Percentiles rank a stretch among this genome's conserved stretches.
These are phyloP conservation scores for Ustilago loliicola DNA, from an alignment of 1,284 basidiomycete species.

Conservation along the genomic window DNA sequence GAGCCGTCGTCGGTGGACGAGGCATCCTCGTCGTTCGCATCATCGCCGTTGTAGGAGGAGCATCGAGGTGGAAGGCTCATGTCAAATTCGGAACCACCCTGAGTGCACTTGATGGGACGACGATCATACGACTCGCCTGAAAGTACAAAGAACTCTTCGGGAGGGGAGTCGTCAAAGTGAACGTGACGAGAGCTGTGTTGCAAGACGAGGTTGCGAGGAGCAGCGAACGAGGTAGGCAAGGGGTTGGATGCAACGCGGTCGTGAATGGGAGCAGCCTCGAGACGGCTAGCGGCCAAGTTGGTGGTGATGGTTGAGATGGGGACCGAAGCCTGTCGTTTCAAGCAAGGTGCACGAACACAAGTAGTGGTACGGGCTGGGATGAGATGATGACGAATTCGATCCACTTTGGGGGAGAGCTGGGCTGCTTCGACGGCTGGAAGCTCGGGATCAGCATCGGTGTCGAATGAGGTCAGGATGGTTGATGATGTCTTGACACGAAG, in stretches of 20 bases:
- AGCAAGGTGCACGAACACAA: conserved; percentile 52
- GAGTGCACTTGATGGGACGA: conserved; percentile 60
- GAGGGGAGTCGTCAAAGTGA: conserved; percentile 55
- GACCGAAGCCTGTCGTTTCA: conserved; percentile 44
- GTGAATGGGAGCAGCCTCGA: conserved; percentile 18
- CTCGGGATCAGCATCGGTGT: conserved; percentile 33
- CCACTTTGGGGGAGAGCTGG: conserved; percentile 39
- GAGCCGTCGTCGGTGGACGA: conserved; percentile 25
- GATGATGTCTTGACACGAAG: conserved; percentile 36
- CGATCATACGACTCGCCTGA: conserved; percentile 58
- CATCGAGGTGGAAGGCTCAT: conserved; percentile 55
- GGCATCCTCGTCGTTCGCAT: conserved; percentile 35
- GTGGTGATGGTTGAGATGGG: conserved; percentile 30
- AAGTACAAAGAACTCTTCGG: conserved; percentile 53
- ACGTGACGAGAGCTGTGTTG: conserved; percentile 42
- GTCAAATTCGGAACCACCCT: conserved; percentile 57
- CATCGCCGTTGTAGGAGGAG: conserved; percentile 47
- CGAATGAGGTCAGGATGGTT: background rate
- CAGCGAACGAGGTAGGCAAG: conserved; percentile 33
- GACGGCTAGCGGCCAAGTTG: conserved; percentile 25
- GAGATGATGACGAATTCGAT: conserved; percentile 50
- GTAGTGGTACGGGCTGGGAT: conserved; percentile 49
- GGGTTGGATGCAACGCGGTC: conserved; percentile 39
- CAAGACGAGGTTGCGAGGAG: conserved; percentile 31
- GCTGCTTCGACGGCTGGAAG: conserved; percentile 42